These are phyloP conservation scores for Leccinum incarnatum DNA, from an alignment of 768 basidiomycete genomes.

Conservation along the genomic window DNA sequence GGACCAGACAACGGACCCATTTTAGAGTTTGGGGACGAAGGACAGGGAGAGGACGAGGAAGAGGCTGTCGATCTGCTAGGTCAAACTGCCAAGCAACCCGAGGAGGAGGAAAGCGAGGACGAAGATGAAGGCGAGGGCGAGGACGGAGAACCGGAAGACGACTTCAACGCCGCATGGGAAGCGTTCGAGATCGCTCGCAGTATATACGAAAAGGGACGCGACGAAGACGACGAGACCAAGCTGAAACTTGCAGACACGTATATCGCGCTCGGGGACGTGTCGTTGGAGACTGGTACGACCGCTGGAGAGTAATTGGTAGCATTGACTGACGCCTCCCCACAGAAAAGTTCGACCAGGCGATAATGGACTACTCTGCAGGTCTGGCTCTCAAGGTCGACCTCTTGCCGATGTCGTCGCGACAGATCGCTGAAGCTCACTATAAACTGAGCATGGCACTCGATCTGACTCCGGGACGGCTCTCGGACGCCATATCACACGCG, in stretches of 20 bases:
- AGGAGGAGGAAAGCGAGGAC: conserved; percentile 51
- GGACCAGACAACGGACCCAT: conserved; percentile 52
- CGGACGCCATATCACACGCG: conserved; percentile 79
- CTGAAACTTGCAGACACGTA: conserved; percentile 90
- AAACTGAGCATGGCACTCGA: conserved; percentile 93
- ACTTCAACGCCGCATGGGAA: conserved; percentile 98
- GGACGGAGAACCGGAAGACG: conserved; percentile 77
- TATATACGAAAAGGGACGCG: conserved; percentile 70
- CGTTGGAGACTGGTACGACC: conserved; percentile 83
- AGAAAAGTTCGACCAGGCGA: conserved; percentile 98
- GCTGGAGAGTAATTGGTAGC: neutral
- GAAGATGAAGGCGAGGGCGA: conserved; percentile 53
- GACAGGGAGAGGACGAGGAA: conserved; percentile 59
- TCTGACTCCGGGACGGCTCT: conserved; percentile 78
- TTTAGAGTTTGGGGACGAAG: conserved; percentile 80
- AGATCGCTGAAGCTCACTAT: conserved; percentile 92
- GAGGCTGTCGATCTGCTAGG: conserved; percentile 63
- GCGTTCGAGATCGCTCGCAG: conserved; percentile 91
- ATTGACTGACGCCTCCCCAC: conserved; percentile 3
- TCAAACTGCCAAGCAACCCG: conserved; percentile 49
- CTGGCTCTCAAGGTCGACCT: conserved; percentile 69
- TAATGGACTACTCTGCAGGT: conserved; percentile 79
- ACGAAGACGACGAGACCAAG: conserved; percentile 57
- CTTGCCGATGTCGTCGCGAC: conserved; percentile 84
- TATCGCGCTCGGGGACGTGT: conserved; percentile 92